Percentiles rank a stretch among this genome's conserved stretches.
Conservation (phyloP, 2,329 filamentous ascomycete species). For the Aspergillus unguis region DNA sequence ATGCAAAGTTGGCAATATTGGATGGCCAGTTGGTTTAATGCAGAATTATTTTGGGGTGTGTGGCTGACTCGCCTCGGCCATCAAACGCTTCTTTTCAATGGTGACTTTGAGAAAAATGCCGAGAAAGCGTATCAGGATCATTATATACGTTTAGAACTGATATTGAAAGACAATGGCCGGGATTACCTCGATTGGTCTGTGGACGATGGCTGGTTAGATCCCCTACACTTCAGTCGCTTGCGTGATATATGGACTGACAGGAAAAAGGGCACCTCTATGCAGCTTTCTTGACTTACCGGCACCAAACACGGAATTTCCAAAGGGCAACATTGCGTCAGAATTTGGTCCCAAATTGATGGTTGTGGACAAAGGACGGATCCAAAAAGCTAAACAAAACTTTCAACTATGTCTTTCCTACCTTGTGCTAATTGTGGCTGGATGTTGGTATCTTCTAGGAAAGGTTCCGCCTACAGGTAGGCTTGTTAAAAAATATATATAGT, state of each 20-base stretch:
- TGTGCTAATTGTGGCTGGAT: neutral
- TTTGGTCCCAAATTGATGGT: neutral
- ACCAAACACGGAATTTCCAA: neutral
- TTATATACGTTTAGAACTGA: neutral
- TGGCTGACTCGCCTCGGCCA: too few species aligned
- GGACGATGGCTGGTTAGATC: neutral
- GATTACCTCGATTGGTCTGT: neutral
- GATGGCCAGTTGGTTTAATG: too few species aligned
- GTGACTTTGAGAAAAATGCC: neutral
- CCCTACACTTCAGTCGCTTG: neutral
- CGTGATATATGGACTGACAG: neutral
- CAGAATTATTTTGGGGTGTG: slow-evolving; percentile 15
- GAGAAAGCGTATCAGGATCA: neutral
- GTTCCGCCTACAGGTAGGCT: too few species aligned
- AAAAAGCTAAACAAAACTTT: neutral
- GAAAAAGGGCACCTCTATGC: neutral
- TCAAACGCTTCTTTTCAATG: neutral
- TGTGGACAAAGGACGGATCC: neutral
- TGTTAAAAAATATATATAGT: too few species aligned
- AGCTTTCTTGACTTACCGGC: neutral
- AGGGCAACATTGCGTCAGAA: neutral
- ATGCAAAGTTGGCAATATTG: too few species aligned
- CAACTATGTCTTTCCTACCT: neutral
- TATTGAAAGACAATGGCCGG: neutral
- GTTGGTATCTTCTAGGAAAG: neutral